Conservation (phyloP, 1,139 yeast species). For the Pichia sp. region DNA sequence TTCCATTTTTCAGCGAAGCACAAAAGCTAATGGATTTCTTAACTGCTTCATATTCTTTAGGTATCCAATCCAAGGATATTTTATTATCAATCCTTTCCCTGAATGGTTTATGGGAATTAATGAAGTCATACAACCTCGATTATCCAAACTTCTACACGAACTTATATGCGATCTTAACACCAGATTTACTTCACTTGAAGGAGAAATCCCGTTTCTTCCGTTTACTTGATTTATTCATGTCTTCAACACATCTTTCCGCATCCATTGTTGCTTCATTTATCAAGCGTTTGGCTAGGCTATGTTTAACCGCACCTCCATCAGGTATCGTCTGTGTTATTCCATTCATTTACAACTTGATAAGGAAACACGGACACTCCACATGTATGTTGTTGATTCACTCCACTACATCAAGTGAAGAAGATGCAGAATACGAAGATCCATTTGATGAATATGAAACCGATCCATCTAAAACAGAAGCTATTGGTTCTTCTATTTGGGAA, state of each 20-base stretch:
- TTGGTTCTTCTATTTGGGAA: slow-evolving; percentile 92
- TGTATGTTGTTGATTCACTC: slow-evolving; percentile 89
- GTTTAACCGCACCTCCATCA: slow-evolving; percentile 82
- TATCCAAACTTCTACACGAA: slow-evolving; percentile 89
- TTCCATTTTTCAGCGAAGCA: slow-evolving; percentile 80
- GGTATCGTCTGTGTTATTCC: slow-evolving; percentile 89
- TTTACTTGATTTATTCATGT: slow-evolving; percentile 76
- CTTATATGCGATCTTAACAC: slow-evolving; percentile 76
- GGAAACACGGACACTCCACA: slow-evolving; percentile 74
- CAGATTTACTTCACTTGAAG: slow-evolving; percentile 70
- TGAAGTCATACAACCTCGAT: slow-evolving; percentile 80
- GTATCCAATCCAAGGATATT: slow-evolving; percentile 39
- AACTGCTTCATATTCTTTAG: slow-evolving; percentile 71
- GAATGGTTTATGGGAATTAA: slow-evolving; percentile 84
- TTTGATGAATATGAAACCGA: slow-evolving; percentile 61
- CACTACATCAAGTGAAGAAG: slow-evolving; percentile 30
- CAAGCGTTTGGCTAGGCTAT: slow-evolving; percentile 72
- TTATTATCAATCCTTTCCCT: slow-evolving; percentile 79
- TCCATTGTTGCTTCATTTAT: slow-evolving; percentile 85
- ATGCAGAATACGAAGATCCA: slow-evolving; percentile 54
- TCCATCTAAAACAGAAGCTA: slow-evolving; percentile 78
- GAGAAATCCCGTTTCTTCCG: slow-evolving; percentile 89
- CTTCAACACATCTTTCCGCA: slow-evolving; percentile 87
- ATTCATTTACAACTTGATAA: slow-evolving; percentile 84
- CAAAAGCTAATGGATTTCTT: slow-evolving; percentile 88